phyloP scores from a whole-genome alignment of 2,329 filamentous ascomycete genomes.

The Aspergillus sp. region DNA sequence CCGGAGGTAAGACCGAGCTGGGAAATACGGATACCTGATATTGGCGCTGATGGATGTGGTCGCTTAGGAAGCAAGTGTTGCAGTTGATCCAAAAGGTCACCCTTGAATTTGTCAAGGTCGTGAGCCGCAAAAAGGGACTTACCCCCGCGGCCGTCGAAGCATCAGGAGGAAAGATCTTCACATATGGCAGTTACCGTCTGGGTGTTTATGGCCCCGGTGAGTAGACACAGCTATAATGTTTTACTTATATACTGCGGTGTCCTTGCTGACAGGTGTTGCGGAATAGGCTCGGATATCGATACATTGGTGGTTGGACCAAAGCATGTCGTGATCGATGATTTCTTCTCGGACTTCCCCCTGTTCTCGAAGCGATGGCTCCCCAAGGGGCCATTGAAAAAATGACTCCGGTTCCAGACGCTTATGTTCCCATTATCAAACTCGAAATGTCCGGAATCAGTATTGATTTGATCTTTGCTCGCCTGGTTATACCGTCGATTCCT shows the following conservation, averaged over 20 bases:
- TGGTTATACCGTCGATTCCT: conserved; percentile 67
- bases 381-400: conserved; percentile 78
- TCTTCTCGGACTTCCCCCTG: conserved; percentile 81
- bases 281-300: conserved; percentile 86
- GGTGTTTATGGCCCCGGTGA: conserved; percentile 81
- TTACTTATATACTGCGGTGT: too few relatives aligned
- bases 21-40: conserved; percentile 1
- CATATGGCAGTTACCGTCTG: conserved; percentile 90
- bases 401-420: conserved; percentile 80
- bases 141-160: conserved; percentile 74
- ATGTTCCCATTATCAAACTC: conserved; percentile 96
- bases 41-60: conserved; percentile 3
- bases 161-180: conserved; percentile 88
- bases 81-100: conserved; percentile 72
- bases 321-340: conserved; percentile 83
- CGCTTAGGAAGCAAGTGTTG: conserved; percentile 63
- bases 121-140: conserved; percentile 68
- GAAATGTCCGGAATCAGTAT: conserved; percentile 88
- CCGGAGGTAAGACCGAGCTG: conserved; percentile 59
- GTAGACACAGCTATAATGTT: conserved; percentile 9
- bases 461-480: conserved; percentile 82
- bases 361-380: conserved; percentile 72
- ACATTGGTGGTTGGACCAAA: conserved; percentile 88
- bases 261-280: not conserved
- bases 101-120: conserved; percentile 79